Evolutionary conservation across 805 yeast species (phyloP).

Genomic region (Cyberlindnera xylosilytica): DNA sequence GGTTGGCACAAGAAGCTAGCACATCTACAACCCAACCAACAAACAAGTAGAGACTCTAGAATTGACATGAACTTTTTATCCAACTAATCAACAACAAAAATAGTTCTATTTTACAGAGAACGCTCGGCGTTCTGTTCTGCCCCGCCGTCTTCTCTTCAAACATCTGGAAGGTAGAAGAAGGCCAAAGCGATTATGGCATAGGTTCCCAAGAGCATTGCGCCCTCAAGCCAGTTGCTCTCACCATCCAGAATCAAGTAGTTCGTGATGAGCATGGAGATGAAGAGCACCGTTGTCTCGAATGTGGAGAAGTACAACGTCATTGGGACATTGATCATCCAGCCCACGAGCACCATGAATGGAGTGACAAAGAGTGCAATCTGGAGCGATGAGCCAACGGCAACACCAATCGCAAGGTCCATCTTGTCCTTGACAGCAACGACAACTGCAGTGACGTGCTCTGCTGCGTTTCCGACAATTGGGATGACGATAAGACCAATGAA

Average conservation of each 20-base stretch:
- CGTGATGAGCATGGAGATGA: constrained; percentile 83
- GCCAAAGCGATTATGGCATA: constrained; percentile 86
- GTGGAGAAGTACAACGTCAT: constrained; percentile 91
- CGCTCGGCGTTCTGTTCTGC: no score
- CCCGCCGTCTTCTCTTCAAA: no score
- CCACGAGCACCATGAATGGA: constrained; percentile 89
- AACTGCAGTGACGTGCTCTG: constrained; percentile 96
- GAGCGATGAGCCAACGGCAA: constrained; percentile 92
- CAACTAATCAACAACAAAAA: no score
- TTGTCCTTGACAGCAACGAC: constrained; percentile 93
- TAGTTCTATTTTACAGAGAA: no score
- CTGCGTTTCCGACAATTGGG: constrained; percentile 98
- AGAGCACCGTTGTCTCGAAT: constrained; percentile 89
- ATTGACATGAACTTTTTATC: no score
- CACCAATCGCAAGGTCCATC: constrained; percentile 96
- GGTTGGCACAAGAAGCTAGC: no score
- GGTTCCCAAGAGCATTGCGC: constrained; percentile 85
- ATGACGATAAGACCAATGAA: constrained; percentile 91
- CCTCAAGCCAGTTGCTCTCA: constrained; percentile 95
- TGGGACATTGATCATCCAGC: constrained; percentile 90
- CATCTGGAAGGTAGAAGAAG: constrained; percentile 82
- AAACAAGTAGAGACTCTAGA: no score
- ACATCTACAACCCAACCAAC: no score
- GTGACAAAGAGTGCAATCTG: constrained; percentile 95
- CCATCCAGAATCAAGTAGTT: constrained; percentile 90